Evolutionary conservation across 1,139 yeast genomes (phyloP), one percentile per base, ranked within the genome.

Genomic region (Yamadazyma atmosphaerica): DNA sequence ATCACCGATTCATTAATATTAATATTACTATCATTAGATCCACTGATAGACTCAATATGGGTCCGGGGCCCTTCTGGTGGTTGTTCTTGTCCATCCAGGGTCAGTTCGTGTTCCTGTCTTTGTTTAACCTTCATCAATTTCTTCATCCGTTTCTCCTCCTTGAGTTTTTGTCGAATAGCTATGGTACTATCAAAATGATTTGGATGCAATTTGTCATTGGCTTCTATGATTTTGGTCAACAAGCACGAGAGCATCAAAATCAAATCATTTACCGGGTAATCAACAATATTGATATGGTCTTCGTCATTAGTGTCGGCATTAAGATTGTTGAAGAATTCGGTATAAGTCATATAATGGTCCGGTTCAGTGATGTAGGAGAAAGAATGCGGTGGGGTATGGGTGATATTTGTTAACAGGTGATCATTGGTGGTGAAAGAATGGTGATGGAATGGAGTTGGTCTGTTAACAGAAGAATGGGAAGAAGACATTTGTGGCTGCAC

Each of bases 161-260:
- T 70, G 47, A 62, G 59, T 44, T 63, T 63, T 48, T 71, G 74
- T 35, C 79, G 68, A 35, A 65, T 65, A 36, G 76, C 74, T 29
- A 72, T 65, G 27, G 77, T 72, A 44, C 68, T 68, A 47, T 71
- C 82, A 49, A 80, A 79, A 56, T 81, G 86, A 46, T 81, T 83
- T 2, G 90, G 88, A 54, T 84, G 89, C 27, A 87, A 66, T 36
- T 80, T 74, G 60, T 92, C 98, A 62, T 92, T 92, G n/a, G 96
- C 90, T 53, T 86, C 94, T 33, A 90, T 85, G 33, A 92, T 89
- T 56, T 86, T 87, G 45, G 87, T 87, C 36, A 92, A 68, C 35
- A 90, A 68, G 22, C 95, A 85, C 18, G 96, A 80, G 34, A 92
- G 72, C 97, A 92, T 90, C 38, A 81, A 61, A 33, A 92, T 73